These are phyloP conservation scores for Lycium barbarum DNA, from an alignment of 257 asterid species.

Conservation along the genomic window DNA sequence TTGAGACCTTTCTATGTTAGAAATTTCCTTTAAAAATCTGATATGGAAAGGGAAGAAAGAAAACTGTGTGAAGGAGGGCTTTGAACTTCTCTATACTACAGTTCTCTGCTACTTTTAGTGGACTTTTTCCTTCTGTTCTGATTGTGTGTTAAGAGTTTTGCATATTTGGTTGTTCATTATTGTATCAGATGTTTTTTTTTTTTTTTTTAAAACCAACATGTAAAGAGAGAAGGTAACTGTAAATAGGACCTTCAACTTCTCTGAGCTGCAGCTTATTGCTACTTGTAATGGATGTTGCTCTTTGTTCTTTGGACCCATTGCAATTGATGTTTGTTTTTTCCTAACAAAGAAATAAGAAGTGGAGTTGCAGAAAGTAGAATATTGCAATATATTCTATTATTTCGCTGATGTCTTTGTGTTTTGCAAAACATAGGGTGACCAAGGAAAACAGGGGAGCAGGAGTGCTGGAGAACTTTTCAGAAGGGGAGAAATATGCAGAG, in stretches of 20 bases:
- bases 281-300: neutral
- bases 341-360: neutral
- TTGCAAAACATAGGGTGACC: slow-evolving; percentile 57
- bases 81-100: neutral
- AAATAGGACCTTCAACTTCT: neutral
- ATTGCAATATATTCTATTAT: neutral
- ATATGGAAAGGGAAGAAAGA: neutral
- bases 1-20: neutral
- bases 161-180: neutral
- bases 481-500: slow-evolving; percentile 74
- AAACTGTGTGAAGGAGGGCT: neutral
- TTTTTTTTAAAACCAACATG: neutral
- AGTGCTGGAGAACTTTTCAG: slow-evolving; percentile 68
- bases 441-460: slow-evolving; percentile 90
- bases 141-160: neutral
- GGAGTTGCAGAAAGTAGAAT: neutral
- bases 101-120: neutral
- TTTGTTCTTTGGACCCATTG: neutral
- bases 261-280: neutral
- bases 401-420: neutral
- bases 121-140: neutral
- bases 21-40: neutral
- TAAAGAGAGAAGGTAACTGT: neutral
- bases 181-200: neutral
- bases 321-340: neutral